Evolutionary conservation across 2,329 filamentous ascomycete genomes (phyloP).

Genomic region (Celoporthe dispersa): DNA sequence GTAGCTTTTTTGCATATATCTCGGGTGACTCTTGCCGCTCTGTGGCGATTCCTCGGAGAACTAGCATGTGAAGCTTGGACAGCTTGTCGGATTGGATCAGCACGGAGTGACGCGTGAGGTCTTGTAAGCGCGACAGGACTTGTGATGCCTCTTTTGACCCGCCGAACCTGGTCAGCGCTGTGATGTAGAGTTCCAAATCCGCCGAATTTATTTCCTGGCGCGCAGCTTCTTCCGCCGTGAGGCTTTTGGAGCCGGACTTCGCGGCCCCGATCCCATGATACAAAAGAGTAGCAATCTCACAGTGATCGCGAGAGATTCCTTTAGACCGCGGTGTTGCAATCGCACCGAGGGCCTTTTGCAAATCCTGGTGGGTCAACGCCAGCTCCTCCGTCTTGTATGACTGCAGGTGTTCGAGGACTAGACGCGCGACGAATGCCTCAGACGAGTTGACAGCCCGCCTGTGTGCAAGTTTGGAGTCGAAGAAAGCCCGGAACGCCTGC

Average conservation of each 20-base stretch:
- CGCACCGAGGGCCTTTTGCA: conserved; percentile 50
- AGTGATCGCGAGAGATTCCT: conserved; percentile 50
- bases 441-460: conserved; percentile 62
- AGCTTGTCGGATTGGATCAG: conserved; percentile 26
- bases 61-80: conserved; percentile 49
- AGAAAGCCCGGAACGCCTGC: conserved; percentile 67
- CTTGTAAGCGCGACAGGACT: conserved; percentile 40
- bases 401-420: conserved; percentile 59
- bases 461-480: conserved; percentile 57
- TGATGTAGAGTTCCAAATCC: conserved; percentile 43
- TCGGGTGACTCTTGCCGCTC: conserved; percentile 61
- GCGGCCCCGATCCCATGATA: conserved; percentile 42
- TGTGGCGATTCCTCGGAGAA: conserved; percentile 65
- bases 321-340: conserved; percentile 46
- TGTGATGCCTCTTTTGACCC: conserved; percentile 57
- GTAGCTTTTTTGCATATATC: conserved; percentile 59
- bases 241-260: not conserved
- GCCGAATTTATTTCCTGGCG: conserved; percentile 32
- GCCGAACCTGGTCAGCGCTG: conserved; percentile 58
- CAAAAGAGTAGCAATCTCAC: conserved; percentile 51
- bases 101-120: conserved; percentile 30
- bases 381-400: conserved; percentile 56
- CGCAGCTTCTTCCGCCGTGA: conserved; percentile 5
- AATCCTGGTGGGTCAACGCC: conserved; percentile 46
- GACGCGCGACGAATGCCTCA: conserved; percentile 65